Conservation (phyloP, 352 stramenopile genomes). For the Globisporangium polare region DNA sequence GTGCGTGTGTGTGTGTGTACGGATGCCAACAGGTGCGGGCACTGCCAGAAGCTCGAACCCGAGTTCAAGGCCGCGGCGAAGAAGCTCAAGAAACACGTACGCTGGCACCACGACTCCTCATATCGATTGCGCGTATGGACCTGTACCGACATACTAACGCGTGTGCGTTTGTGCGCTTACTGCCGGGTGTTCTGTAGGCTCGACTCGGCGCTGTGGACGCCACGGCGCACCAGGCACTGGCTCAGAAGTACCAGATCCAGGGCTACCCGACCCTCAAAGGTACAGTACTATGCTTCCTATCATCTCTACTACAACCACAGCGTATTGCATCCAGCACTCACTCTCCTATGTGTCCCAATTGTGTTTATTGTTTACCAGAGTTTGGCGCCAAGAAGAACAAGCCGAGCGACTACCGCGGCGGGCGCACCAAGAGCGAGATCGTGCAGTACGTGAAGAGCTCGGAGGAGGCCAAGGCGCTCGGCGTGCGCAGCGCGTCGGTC, state of each 20-base stretch:
- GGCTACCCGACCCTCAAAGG: slow-evolving; percentile 82
- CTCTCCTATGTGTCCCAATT: neutral
- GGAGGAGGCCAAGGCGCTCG: slow-evolving; percentile 62
- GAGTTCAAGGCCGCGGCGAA: slow-evolving; percentile 87
- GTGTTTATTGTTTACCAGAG: slow-evolving; percentile 20
- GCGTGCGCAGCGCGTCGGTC: slow-evolving; percentile 45
- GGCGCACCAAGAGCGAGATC: slow-evolving; percentile 57
- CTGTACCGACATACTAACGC: no score
- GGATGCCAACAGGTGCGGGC: slow-evolving; percentile 63
- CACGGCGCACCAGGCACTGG: slow-evolving; percentile 51
- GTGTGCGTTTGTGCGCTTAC: neutral
- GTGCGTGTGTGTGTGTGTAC: neutral
- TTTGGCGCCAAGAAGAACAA: slow-evolving; percentile 83
- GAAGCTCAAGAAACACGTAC: slow-evolving; percentile 77
- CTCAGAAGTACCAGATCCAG: slow-evolving; percentile 74
- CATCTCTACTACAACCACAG: neutral
- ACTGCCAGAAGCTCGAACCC: slow-evolving; percentile 89
- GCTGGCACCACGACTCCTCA: neutral
- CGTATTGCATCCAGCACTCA: neutral
- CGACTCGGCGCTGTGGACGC: slow-evolving; percentile 67
- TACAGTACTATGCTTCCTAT: slow-evolving; percentile 1
- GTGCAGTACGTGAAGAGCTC: slow-evolving; percentile 72
- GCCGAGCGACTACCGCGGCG: slow-evolving; percentile 64
- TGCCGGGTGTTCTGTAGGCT: slow-evolving; percentile 34
- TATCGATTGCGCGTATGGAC: neutral